Evolutionary conservation across 495 filamentous ascomycete species (phyloP), one percentile per base, ranked within the genome.

Genomic region (Penicillium pulvis): DNA sequence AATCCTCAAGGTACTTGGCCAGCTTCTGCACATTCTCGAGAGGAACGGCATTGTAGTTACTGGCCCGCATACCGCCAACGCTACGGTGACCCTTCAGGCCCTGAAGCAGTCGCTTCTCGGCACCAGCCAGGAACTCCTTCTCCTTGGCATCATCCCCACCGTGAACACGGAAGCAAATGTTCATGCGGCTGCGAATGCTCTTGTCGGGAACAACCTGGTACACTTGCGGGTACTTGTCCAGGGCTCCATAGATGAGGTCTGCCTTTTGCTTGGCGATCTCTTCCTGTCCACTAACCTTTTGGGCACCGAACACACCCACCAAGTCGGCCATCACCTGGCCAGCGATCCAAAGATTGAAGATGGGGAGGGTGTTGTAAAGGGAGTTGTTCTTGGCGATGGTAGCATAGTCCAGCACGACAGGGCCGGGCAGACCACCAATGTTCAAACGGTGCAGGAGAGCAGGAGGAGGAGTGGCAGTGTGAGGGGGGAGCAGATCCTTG

Each of bases 311-410:
- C 0, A 76, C 79, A 8, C 67, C 30, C 24, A 93, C 76, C 4
- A 92, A 77, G 49, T 81, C 80, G 43, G 83, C 80, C 77, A 97
- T 87, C 30, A 98, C 92, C 64, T 90, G 83, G 28, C 90, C 89
- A 20, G 91, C 90, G 55, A 98, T 84, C 81, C 86, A 97, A 51
- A 98, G 84, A 77, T 90, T 90, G 73, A 97, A 96, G 64, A 98
- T 97, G 59, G 90, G 90, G 26, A 98, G 80, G 3, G 93, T 98
- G 77, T 97, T 97, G 77, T 97, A 96, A 52, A 98, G 79, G 60
- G 86, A 91, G 77, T 92, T 92, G 74, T 92, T 92, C 79, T 92
- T 92, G 19, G 90, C 87, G 39, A 90, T 84, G 0, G 82, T 88
- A 47, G 88, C 82, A 71, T 92, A 98, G 70, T 90, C 84, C 43